Evolutionary conservation across 345 rosid species (phyloP), one percentile per base, ranked within the genome.

Genomic region (Lepidium didymum): DNA sequence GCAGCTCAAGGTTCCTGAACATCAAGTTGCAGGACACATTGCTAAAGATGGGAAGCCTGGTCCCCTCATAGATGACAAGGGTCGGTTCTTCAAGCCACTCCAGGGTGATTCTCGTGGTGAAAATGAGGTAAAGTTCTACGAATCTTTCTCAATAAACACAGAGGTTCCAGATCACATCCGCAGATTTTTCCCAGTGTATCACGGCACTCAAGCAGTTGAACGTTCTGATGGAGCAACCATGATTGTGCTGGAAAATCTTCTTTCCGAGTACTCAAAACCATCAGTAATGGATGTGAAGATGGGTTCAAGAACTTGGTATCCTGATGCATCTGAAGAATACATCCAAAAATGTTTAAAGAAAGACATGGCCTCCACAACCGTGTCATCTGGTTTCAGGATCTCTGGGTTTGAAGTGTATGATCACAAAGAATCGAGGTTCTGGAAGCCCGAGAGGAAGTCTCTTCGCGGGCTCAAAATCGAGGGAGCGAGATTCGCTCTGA

Each of bases 241-340:
- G 75, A 68, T 95, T 33, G 83, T 89, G 34, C 53, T 95, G 71
- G 85, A 91, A 38, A 90, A 95, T 79, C 25, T 89, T 34, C 79
- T 80, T 16, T 55, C 83, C 0, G 60, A 45, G 40, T 68, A 25
- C 14, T 10, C 10, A 3, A 79, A 76, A 57, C 98, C 96, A 23
- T 89, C 89, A 8, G 62, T 95, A 54, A 85, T 89, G 79, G 99
- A 95, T 68, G 71, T 89, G 36, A 91, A 95, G 83, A 86, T 91
- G 71, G 99, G 99, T 74, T 78, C 96, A 31, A 82, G 99, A 74
- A 95, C 99, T 42, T 91, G 99, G 99, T 86, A 91, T 69, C 96
- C 96, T 8, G 78, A 81, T 65, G 93, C 93, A 18, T 75, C 90
- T 12, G 85, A 95, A 46, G 82, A 86, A 37, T 91, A 95, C 74